Evolutionary conservation across 805 yeast species (phyloP), one percentile per base, ranked within the genome.

Genomic region (Suhomyces pyralidae): DNA sequence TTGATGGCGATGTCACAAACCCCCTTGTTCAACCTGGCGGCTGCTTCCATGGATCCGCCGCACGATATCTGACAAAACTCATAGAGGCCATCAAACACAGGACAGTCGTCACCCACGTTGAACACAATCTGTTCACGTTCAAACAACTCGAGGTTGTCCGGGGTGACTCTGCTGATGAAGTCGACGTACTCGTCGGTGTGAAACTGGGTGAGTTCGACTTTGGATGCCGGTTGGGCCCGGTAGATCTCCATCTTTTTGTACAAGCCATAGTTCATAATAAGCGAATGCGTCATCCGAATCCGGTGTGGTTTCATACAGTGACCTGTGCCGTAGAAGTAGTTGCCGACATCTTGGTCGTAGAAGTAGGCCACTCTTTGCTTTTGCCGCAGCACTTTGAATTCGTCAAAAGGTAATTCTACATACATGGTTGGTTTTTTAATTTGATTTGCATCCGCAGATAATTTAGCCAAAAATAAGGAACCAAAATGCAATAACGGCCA

Each of bases 291-390:
- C 68, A 64, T 64, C 55, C 68, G 59, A 54, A 64, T 64, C 5
- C 68, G 58, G 50, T 64, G 68, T 5, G 68, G 68, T 40, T 64
- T 64, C 68, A 64, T 64, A 32, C 66, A 65, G 46, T 64, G 68
- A 32, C 68, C 68, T 1, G 68, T 65, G 12, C 68, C 68, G 50
- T 64, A 64, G 45, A 65, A 65, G 60, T 64, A 64, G 55, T 64
- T 64, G 5, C 68, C 68, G 32, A 64, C 67, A 25, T 64, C 68
- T 26, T 63, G 64, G 44, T 64, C 68, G 51, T 64, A 64, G 57
- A 64, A 64, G 53, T 64, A 64, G 20, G 68, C 64, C 54, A 64
- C 67, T 12, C 68, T 54, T 45, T 61, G 64, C 51, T 61, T 60
- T 12, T 58, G 55, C 47, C 51, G 49, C 25, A 62, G 61, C 36